A percentile compares a stretch with the other conserved stretches of the same genome.
These are phyloP conservation scores for Chalara sp. DNA, from an alignment of 2,329 filamentous ascomycete species.

Conservation along the genomic window DNA sequence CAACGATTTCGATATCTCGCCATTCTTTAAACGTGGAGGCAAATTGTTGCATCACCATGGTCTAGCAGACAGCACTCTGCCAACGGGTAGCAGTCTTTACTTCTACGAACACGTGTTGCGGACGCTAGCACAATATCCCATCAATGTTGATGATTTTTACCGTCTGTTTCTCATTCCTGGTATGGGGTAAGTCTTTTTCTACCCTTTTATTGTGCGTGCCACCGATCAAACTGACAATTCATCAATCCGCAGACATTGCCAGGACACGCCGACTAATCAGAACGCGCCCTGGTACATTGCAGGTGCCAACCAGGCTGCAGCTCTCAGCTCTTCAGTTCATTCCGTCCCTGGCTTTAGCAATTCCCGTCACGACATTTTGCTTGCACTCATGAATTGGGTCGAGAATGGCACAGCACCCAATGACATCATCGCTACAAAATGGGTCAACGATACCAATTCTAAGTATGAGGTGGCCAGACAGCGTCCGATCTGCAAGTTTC, in stretches of 20 bases:
- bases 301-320: conserved; percentile 32
- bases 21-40: conserved; percentile 32
- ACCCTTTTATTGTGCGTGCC: no score
- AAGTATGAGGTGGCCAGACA: neutral
- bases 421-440: conserved; percentile 1
- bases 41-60: conserved; percentile 11
- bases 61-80: conserved; percentile 38
- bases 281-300: conserved; percentile 55
- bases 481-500: neutral
- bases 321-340: neutral
- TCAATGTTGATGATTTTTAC: no score
- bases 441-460: neutral
- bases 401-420: conserved; percentile 2
- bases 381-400: conserved; percentile 5
- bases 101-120: conserved; percentile 41
- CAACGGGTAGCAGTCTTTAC: conserved; percentile 45
- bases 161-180: no score
- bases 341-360: conserved; percentile 3
- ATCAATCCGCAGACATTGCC: no score
- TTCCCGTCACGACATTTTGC: neutral
- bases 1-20: conserved; percentile 37
- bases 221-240: no score
- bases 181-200: no score
- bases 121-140: no score
- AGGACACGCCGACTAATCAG: no score